Conservation (phyloP, 2,329 filamentous ascomycete genomes). For the Sporothrix schenckii region DNA sequence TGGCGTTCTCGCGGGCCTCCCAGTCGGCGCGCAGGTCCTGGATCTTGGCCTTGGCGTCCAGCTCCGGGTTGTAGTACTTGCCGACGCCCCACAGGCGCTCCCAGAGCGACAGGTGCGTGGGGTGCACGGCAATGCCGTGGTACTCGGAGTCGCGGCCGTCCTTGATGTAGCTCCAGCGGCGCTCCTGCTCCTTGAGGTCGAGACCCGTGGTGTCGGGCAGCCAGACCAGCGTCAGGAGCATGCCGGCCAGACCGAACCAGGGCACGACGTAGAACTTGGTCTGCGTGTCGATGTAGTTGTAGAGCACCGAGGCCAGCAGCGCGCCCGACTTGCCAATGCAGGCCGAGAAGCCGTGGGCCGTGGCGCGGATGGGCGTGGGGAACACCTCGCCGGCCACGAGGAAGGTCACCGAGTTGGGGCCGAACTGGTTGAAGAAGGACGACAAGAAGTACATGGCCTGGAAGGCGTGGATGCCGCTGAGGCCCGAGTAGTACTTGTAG, state of each 20-base stretch:
- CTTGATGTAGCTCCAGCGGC: conserved; percentile 86
- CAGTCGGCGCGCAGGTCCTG: conserved; percentile 74
- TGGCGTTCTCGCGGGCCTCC: conserved; percentile 55
- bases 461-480: conserved; percentile 78
- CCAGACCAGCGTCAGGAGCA: conserved; percentile 80
- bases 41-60: conserved; percentile 83
- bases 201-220: conserved; percentile 96
- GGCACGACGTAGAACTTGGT: conserved; percentile 90
- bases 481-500: conserved; percentile 77
- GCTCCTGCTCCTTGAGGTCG: conserved; percentile 95
- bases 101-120: conserved; percentile 84
- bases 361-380: conserved; percentile 89
- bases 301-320: conserved; percentile 81
- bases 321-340: conserved; percentile 88
- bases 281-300: conserved; percentile 88
- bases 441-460: conserved; percentile 98
- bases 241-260: conserved; percentile 90
- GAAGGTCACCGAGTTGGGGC: conserved; percentile 95
- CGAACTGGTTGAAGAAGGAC: conserved; percentile 99
- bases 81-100: conserved; percentile 77
- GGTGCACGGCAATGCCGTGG: conserved; percentile 90
- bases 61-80: conserved; percentile 80
- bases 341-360: conserved; percentile 92
- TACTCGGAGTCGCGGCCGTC: conserved; percentile 78
- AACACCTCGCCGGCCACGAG: conserved; percentile 95